A percentile compares a stretch with the other conserved stretches of the same genome.
These are phyloP conservation scores for Rachicladosporium sp. DNA, from an alignment of 2,329 filamentous ascomycete genomes.

Conservation along the genomic window DNA sequence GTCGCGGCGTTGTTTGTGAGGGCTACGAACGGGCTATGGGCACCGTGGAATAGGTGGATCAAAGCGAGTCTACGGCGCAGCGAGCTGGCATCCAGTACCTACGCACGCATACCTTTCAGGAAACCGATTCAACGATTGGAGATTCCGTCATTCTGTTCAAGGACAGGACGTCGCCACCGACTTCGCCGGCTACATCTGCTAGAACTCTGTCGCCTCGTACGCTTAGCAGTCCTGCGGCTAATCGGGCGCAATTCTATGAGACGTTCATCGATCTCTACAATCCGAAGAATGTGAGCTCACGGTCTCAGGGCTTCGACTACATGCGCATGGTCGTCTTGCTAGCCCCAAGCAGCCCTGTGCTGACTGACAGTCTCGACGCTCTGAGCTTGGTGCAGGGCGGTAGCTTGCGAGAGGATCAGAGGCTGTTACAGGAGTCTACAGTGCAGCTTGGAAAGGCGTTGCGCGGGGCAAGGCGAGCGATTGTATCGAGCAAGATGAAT, in stretches of 20 bases:
- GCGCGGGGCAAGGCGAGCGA: constrained; percentile 9
- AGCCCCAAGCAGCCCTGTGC: constrained; percentile 9
- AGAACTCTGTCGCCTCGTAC: constrained; percentile 1
- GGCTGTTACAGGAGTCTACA: constrained; percentile 14
- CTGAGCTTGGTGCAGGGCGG: constrained; percentile 19
- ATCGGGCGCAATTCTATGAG: constrained; percentile 13
- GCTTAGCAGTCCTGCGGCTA: constrained; percentile 6
- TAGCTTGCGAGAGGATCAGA: constrained; percentile 13
- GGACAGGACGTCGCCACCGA: neutral
- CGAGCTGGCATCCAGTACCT: neutral
- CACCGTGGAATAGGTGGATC: constrained; percentile 17
- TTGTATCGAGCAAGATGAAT: constrained; percentile 7
- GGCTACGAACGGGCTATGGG: constrained; percentile 17
- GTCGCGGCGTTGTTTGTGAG: constrained; percentile 19
- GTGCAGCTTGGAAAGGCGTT: constrained; percentile 16
- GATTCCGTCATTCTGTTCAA: constrained; percentile 1
- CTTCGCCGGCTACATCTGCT: neutral
- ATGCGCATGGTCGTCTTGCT: constrained; percentile 12
- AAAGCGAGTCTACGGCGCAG: constrained; percentile 9
- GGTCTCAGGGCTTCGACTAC: constrained; percentile 14
- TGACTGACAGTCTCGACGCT: constrained; percentile 17
- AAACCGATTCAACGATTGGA: neutral
- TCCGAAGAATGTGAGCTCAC: constrained; percentile 9
- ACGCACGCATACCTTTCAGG: neutral
- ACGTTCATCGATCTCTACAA: constrained; percentile 20